Percentiles rank a stretch among this genome's conserved stretches.
phyloP scores from a whole-genome alignment of 2,329 filamentous ascomycete species.

The Fonsecaea monophora region DNA sequence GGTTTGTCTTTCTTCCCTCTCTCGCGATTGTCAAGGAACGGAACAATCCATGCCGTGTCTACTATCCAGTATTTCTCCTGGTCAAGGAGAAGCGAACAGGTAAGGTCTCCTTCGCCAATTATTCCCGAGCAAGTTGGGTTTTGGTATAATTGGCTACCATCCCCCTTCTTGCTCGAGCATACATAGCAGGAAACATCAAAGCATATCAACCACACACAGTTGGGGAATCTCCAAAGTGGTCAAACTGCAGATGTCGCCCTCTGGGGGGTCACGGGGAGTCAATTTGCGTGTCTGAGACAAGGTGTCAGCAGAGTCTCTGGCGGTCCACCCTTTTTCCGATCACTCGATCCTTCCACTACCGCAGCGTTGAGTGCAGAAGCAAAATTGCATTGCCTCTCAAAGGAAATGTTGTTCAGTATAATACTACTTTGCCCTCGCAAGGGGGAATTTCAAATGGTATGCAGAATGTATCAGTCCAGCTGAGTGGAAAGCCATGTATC shows the following conservation, averaged over 20 bases:
- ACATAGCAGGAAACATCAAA: not conserved
- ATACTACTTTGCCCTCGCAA: not conserved
- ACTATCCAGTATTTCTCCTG: not conserved
- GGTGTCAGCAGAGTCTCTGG: conserved; percentile 16
- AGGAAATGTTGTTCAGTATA: not conserved
- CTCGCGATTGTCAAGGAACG: not conserved
- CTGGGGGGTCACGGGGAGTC: not conserved
- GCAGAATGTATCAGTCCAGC: conserved; percentile 21
- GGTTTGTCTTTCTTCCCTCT: not conserved
- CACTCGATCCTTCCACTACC: not conserved
- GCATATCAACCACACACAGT: not conserved
- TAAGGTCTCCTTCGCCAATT: too few species aligned
- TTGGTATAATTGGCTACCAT: not conserved
- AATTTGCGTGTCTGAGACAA: conserved; percentile 5
- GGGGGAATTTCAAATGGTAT: not conserved
- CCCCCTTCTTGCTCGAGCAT: not conserved
- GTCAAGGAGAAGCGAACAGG: too few species aligned
- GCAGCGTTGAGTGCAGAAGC: conserved; percentile 1
- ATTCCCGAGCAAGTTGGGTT: not conserved
- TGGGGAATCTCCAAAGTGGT: not conserved
- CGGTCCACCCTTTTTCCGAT: not conserved
- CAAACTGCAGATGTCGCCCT: not conserved
- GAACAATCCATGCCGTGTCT: not conserved
- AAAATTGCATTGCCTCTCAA: not conserved
- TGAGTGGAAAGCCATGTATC: conserved; percentile 4